These are phyloP conservation scores for Cavenderia fasciculata DNA, from an alignment of 78 protist genomes.

Conservation along the genomic window DNA sequence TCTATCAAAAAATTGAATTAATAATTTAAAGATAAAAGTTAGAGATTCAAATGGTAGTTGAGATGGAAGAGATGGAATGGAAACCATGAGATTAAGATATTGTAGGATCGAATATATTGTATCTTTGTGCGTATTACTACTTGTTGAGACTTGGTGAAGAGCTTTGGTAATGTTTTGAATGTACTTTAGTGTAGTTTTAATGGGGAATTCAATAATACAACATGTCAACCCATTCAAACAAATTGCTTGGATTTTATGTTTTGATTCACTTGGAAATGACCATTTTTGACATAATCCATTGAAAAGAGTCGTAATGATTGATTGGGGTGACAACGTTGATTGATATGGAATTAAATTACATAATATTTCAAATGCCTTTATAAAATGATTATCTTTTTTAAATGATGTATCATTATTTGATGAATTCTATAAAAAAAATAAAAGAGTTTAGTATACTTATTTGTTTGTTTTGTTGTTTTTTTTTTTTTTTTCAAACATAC, in stretches of 20 bases:
- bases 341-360: slow-evolving; percentile 23
- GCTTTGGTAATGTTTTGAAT: slow-evolving; percentile 61
- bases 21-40: slow-evolving; percentile 59
- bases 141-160: slow-evolving; percentile 26
- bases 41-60: slow-evolving; percentile 66
- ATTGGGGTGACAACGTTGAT: neutral
- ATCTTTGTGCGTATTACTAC: slow-evolving; percentile 45
- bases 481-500: neutral
- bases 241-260: slow-evolving; percentile 44
- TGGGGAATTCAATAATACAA: slow-evolving; percentile 46
- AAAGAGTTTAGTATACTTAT: no score
- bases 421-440: neutral
- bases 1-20: slow-evolving; percentile 65
- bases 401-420: neutral
- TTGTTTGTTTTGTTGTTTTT: no score
- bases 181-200: slow-evolving; percentile 30
- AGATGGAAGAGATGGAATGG: slow-evolving; percentile 16
- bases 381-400: slow-evolving; percentile 28
- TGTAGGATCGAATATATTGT: slow-evolving; percentile 47
- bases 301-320: slow-evolving; percentile 26
- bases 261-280: slow-evolving; percentile 45
- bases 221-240: slow-evolving; percentile 60
- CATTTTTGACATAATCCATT: slow-evolving; percentile 51
- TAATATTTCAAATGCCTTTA: slow-evolving; percentile 36
- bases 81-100: slow-evolving; percentile 55